A percentile compares a stretch with the other conserved stretches of the same genome.
Evolutionary conservation across 176 grass and related monocot species (phyloP).

Genomic region (Cenchrus purpureus): DNA sequence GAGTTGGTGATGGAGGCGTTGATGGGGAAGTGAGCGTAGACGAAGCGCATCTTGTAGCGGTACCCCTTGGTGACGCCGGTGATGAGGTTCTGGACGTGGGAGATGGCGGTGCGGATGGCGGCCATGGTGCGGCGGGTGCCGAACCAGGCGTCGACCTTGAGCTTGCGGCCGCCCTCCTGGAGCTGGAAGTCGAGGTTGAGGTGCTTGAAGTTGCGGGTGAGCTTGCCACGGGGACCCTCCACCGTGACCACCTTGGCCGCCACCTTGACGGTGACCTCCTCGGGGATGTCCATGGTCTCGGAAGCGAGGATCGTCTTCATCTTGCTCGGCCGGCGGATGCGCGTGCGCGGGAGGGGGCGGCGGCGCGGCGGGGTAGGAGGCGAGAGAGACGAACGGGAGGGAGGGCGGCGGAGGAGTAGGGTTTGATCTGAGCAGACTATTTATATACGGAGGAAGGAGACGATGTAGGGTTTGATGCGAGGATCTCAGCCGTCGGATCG

Average conservation of each 20-base stretch:
- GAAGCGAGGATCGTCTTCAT: slow-evolving; percentile 86
- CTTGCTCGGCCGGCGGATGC: not conserved
- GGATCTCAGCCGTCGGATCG: too few species aligned
- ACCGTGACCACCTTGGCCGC: slow-evolving; percentile 72
- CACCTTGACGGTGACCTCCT: slow-evolving; percentile 72
- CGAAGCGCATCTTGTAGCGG: slow-evolving; percentile 93
- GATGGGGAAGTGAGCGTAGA: slow-evolving; percentile 94
- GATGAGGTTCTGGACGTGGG: slow-evolving; percentile 93
- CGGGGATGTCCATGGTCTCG: slow-evolving; percentile 77
- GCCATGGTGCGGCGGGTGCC: slow-evolving; percentile 89
- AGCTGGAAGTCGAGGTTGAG: slow-evolving; percentile 83
- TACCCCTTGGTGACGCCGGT: slow-evolving; percentile 81
- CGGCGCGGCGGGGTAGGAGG: not conserved
- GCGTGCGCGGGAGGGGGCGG: not conserved
- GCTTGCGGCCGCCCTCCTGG: slow-evolving; percentile 60
- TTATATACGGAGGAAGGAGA: too few species aligned
- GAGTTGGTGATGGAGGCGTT: slow-evolving; percentile 80
- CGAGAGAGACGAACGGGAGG: too few species aligned
- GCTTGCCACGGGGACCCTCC: slow-evolving; percentile 65
- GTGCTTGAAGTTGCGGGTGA: slow-evolving; percentile 83
- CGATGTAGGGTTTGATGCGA: too few species aligned
- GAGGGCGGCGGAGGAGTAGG: too few species aligned
- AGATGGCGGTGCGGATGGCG: slow-evolving; percentile 91
- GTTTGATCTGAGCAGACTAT: too few species aligned
- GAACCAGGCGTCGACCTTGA: slow-evolving; percentile 96